Evolutionary conservation across 495 filamentous ascomycete species (phyloP).

Genomic region (Podospora bellae-mahoneyi): DNA sequence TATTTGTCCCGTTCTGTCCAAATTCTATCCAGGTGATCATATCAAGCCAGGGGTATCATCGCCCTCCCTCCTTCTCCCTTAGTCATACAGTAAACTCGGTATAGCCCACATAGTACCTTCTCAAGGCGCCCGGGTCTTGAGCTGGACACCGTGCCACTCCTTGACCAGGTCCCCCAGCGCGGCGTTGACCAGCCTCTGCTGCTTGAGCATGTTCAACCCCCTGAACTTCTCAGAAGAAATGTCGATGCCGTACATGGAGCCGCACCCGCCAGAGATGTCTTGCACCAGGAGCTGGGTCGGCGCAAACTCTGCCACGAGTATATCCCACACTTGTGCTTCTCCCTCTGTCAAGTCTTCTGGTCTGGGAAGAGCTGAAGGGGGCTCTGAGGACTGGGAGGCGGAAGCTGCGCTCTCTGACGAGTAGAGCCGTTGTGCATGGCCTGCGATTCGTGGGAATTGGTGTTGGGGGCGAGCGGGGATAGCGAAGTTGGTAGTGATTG

Average conservation of each 20-base stretch:
- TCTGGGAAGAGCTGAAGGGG: constrained; percentile 32
- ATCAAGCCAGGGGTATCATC: constrained; percentile 11
- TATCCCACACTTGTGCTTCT: constrained; percentile 48
- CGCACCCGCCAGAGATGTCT: constrained; percentile 75
- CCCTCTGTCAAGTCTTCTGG: constrained; percentile 42
- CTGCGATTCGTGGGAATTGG: neutral
- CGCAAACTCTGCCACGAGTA: constrained; percentile 39
- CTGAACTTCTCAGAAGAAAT: constrained; percentile 62
- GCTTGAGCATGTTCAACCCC: constrained; percentile 63
- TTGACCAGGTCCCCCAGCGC: constrained; percentile 66
- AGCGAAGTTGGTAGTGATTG: neutral
- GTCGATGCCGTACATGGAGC: constrained; percentile 74
- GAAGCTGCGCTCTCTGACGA: neutral
- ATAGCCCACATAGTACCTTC: neutral
- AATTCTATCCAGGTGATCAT: neutral
- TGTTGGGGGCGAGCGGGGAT: neutral
- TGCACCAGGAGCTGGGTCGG: constrained; percentile 56
- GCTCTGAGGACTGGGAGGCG: constrained; percentile 5
- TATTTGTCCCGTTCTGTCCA: neutral
- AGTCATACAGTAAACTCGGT: neutral
- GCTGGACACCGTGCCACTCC: constrained; percentile 71
- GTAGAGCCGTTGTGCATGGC: neutral
- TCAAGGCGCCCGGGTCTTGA: constrained; percentile 56
- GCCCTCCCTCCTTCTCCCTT: neutral
- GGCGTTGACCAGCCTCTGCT: constrained; percentile 68